A percentile compares a stretch with the other conserved stretches of the same genome.
Evolutionary conservation across 2,329 filamentous ascomycete species (phyloP).

Genomic region (Xylariaceae sp.): DNA sequence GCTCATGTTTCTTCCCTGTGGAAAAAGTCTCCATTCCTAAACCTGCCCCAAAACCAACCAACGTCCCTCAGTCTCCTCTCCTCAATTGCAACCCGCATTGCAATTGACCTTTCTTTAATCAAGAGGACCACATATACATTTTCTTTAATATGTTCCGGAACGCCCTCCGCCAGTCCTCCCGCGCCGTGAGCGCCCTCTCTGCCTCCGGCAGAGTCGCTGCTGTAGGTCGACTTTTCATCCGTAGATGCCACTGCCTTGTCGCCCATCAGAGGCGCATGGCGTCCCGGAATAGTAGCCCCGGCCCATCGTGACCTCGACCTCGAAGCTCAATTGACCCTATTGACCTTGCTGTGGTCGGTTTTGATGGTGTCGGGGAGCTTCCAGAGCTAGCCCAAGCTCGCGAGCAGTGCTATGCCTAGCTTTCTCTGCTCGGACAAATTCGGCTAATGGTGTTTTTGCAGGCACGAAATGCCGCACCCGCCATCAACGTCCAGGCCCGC

Average conservation of each 20-base stretch:
- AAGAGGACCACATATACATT: slow-evolving; percentile 46
- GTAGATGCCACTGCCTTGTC: slow-evolving; percentile 37
- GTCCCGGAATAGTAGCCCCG: slow-evolving; percentile 26
- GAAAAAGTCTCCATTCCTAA: slow-evolving; percentile 30
- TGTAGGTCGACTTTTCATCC: slow-evolving; percentile 63
- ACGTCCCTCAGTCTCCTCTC: slow-evolving; percentile 53
- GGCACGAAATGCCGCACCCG: slow-evolving; percentile 82
- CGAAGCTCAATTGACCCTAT: slow-evolving; percentile 38
- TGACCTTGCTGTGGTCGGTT: slow-evolving; percentile 21
- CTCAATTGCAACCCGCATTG: slow-evolving; percentile 59
- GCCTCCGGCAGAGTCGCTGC: slow-evolving; percentile 84
- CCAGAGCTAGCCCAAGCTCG: slow-evolving; percentile 35
- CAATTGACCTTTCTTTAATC: slow-evolving; percentile 54
- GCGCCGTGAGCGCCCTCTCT: slow-evolving; percentile 90
- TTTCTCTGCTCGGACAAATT: slow-evolving; percentile 40
- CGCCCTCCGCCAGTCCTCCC: slow-evolving; percentile 94
- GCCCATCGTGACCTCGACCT: slow-evolving; percentile 28
- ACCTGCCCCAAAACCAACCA: slow-evolving; percentile 25
- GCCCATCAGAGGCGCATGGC: slow-evolving; percentile 41
- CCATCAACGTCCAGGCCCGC: slow-evolving; percentile 72
- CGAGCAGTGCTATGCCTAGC: slow-evolving; percentile 13
- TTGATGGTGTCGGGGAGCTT: slow-evolving; percentile 30
- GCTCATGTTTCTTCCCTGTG: slow-evolving; percentile 21
- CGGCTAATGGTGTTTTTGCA: slow-evolving; percentile 56
- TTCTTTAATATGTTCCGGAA: slow-evolving; percentile 86